Conservation (phyloP, 139 green algal species). For the Picocystis salinarum region DNA sequence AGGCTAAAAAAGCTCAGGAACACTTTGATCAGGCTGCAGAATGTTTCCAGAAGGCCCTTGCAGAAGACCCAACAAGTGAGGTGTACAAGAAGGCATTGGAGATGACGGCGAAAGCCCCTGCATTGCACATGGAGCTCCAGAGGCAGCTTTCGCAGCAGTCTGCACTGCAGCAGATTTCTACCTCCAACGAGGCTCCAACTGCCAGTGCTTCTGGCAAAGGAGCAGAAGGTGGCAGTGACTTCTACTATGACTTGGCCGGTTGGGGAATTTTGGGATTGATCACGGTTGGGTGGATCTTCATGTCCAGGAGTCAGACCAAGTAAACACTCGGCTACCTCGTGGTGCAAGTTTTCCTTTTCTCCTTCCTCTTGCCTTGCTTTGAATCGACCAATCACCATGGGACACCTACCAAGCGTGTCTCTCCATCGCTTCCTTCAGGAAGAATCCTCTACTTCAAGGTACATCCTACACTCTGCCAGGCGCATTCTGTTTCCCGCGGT, state of each 20-base stretch:
- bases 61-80: slow-evolving; percentile 72
- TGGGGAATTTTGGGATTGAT: slow-evolving; percentile 17
- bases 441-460: too few relatives aligned
- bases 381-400: too few relatives aligned
- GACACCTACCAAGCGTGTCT: too few relatives aligned
- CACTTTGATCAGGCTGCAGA: slow-evolving; percentile 62
- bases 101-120: slow-evolving; percentile 73
- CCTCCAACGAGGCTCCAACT: slow-evolving; percentile 8
- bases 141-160: slow-evolving; percentile 38
- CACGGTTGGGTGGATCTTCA: slow-evolving; percentile 12
- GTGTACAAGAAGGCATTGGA: slow-evolving; percentile 84
- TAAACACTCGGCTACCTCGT: too few relatives aligned
- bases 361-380: too few relatives aligned
- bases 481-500: too few relatives aligned
- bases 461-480: too few relatives aligned
- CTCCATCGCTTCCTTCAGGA: too few relatives aligned
- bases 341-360: too few relatives aligned
- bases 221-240: slow-evolving; percentile 2
- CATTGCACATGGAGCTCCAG: slow-evolving; percentile 78
- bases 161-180: too few relatives aligned
- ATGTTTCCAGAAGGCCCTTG: slow-evolving; percentile 55
- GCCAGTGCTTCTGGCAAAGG: slow-evolving; percentile 8
- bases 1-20: slow-evolving; percentile 31
- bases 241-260: slow-evolving; percentile 19
- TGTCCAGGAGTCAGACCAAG: slow-evolving; percentile 11